Base-by-base conservation (phyloP, 2,329 filamentous ascomycete species). In the Neurospora sp. region DNA sequence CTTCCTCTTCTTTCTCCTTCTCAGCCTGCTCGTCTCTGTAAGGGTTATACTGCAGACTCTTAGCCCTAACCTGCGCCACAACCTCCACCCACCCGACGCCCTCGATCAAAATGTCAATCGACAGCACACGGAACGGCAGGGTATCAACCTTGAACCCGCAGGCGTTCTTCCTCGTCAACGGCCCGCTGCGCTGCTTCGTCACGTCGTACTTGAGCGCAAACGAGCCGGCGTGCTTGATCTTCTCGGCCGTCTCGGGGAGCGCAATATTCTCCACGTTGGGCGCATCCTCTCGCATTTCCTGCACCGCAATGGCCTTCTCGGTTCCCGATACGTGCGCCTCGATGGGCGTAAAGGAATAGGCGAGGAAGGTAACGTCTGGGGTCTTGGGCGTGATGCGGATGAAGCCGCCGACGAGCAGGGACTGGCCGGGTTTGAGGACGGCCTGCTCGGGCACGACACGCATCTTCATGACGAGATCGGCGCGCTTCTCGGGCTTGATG, bases 71-170 rank as follows among this genome's bases (percentile, higher is more conserved):
- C 80, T 99, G 95, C 3, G 90, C 90, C 0, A 89, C 89, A 52
- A 99, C 80, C 80, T 99, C 96, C 2, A 99, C 86, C 92, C 96
- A 99, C 8, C 96, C 96, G 36, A 93, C 90, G 1, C 96, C 93
- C 78, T 98, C 95, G 67, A 99, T 89, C 15, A 99, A 82, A 33
- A 99, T 88, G 77, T 99, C 96, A 0, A 90, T 86, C 8, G 91
- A 88, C 71, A 96, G 85, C 2, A 98, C 88, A 15, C 87, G 86
- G 79, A 94, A 99, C 0, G 93, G 92, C 4, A 98, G 82, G 17
- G 84, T 82, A 1, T 92, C 88, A 0, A 91, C 85, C 69, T 87
- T 88, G 66, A 90, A 82, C 46, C 85, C 88, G 65, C 85, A 85
- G 1, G 87, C 91, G 67, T 86, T 83, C 70, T 84, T 87, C 39